Percentiles rank a stretch among this genome's conserved stretches.
Evolutionary conservation across 352 stramenopile species (phyloP).

Genomic region (Globisporangium recalcitrans): DNA sequence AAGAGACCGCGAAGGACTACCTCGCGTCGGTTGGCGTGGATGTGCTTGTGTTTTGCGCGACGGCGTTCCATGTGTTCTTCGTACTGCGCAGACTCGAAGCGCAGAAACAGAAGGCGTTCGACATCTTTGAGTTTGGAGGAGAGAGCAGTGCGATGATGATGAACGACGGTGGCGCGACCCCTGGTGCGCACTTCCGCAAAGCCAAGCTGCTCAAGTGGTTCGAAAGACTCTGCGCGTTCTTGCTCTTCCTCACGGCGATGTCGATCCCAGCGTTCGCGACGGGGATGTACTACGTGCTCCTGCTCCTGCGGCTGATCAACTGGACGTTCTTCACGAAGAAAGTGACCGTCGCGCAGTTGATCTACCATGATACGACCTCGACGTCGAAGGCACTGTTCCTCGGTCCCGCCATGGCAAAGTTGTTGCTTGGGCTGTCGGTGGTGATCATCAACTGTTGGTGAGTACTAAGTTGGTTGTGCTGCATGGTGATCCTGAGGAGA

Average conservation of each 20-base stretch:
- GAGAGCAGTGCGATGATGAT: slow-evolving; percentile 20
- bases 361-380: slow-evolving; percentile 15
- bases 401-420: slow-evolving; percentile 27
- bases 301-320: slow-evolving; percentile 48
- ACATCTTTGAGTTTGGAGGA: slow-evolving; percentile 56
- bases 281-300: slow-evolving; percentile 51
- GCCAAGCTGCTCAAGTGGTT: slow-evolving; percentile 28
- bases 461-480: background rate
- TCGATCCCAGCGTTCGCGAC: slow-evolving; percentile 52
- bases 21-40: slow-evolving; percentile 56
- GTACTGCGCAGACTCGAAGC: slow-evolving; percentile 34
- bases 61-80: slow-evolving; percentile 58
- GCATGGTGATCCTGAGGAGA: background rate
- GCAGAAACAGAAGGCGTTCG: slow-evolving; percentile 27
- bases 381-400: slow-evolving; percentile 37
- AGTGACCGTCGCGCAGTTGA: slow-evolving; percentile 55
- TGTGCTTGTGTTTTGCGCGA: slow-evolving; percentile 47
- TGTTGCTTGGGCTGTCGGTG: slow-evolving; percentile 43
- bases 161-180: slow-evolving; percentile 23
- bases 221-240: slow-evolving; percentile 38
- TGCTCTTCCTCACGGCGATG: slow-evolving; percentile 62
- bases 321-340: slow-evolving; percentile 66
- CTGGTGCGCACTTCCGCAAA: slow-evolving; percentile 17
- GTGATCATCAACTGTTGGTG: slow-evolving; percentile 53
- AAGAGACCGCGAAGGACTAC: slow-evolving; percentile 29